A percentile compares a stretch with the other conserved stretches of the same genome.
phyloP scores from a whole-genome alignment of 768 basidiomycete genomes.

The Pluteus cervinus region DNA sequence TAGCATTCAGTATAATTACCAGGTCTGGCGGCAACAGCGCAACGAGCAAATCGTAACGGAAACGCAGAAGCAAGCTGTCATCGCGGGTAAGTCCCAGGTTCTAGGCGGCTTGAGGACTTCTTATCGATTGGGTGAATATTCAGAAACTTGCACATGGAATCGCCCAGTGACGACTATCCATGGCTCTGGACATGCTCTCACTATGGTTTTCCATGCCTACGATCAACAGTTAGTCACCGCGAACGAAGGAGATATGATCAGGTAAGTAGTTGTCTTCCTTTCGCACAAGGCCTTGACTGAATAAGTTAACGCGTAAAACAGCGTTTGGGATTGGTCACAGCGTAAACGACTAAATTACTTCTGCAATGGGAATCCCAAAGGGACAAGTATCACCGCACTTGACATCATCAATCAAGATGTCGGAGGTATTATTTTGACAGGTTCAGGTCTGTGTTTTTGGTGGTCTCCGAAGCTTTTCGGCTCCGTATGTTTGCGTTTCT shows the following conservation, averaged over 20 bases:
- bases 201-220: conserved; percentile 87
- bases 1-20: conserved; percentile 88
- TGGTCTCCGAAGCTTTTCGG: neutral
- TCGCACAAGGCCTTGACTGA: conserved; percentile 3
- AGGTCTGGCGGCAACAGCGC: conserved; percentile 88
- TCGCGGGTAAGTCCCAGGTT: conserved; percentile 54
- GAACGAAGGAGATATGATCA: conserved; percentile 82
- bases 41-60: conserved; percentile 76
- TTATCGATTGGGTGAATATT: conserved; percentile 2
- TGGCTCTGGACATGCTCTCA: conserved; percentile 54
- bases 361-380: conserved; percentile 80
- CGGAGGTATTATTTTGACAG: conserved; percentile 83
- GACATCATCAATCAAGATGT: conserved; percentile 96
- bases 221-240: conserved; percentile 85
- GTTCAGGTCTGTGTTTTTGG: conserved; percentile 54
- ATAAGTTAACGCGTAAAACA: too few species aligned
- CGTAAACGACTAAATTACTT: conserved; percentile 76
- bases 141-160: conserved; percentile 69
- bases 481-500: conserved; percentile 1
- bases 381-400: conserved; percentile 80
- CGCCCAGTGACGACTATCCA: conserved; percentile 62
- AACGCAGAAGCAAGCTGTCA: conserved; percentile 62
- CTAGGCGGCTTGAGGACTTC: neutral
- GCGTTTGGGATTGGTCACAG: conserved; percentile 93
- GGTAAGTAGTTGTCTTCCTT: conserved; percentile 35